These are phyloP conservation scores for Pseudogymnoascus sp. DNA, from an alignment of 2,329 filamentous ascomycete genomes.

Conservation along the genomic window DNA sequence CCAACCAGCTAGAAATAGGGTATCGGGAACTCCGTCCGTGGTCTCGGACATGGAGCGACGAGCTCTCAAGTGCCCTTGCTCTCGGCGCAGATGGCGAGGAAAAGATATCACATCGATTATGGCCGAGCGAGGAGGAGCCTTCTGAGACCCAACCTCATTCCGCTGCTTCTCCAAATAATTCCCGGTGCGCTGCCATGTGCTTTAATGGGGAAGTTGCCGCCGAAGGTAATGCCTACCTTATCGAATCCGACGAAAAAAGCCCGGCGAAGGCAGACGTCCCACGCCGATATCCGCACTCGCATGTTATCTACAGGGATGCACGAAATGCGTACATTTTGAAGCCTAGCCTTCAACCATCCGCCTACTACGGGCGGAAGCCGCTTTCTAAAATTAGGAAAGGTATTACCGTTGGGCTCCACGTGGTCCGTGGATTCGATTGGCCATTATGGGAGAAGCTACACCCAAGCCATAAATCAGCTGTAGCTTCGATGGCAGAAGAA, in stretches of 20 bases:
- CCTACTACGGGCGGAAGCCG: conserved; percentile 74
- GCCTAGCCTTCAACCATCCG: conserved; percentile 74
- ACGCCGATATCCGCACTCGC: conserved; percentile 62
- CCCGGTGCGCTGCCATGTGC: conserved; percentile 52
- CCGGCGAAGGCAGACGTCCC: conserved; percentile 9
- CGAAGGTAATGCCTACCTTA: conserved; percentile 38
- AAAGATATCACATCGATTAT: conserved; percentile 74
- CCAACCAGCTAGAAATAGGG: conserved; percentile 87
- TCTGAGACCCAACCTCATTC: conserved; percentile 24
- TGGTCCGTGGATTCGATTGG: conserved; percentile 84
- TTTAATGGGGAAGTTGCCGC: conserved; percentile 52
- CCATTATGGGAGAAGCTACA: conserved; percentile 68
- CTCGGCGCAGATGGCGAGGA: conserved; percentile 85
- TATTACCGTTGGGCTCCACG: conserved; percentile 70
- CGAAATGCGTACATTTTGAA: conserved; percentile 77
- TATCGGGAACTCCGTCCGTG: conserved; percentile 81
- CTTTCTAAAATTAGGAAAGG: conserved; percentile 74
- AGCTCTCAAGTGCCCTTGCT: conserved; percentile 81
- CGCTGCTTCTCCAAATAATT: conserved; percentile 35
- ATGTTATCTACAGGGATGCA: conserved; percentile 78
- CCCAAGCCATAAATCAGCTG: conserved; percentile 24
- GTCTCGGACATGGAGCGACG: conserved; percentile 87
- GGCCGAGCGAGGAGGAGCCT: conserved; percentile 52
- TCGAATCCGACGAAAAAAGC: conserved; percentile 13
- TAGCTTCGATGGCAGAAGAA: conserved; percentile 25